These are phyloP conservation scores for Pyrenopolyporus hunteri DNA, from an alignment of 495 filamentous ascomycete species.

Conservation along the genomic window DNA sequence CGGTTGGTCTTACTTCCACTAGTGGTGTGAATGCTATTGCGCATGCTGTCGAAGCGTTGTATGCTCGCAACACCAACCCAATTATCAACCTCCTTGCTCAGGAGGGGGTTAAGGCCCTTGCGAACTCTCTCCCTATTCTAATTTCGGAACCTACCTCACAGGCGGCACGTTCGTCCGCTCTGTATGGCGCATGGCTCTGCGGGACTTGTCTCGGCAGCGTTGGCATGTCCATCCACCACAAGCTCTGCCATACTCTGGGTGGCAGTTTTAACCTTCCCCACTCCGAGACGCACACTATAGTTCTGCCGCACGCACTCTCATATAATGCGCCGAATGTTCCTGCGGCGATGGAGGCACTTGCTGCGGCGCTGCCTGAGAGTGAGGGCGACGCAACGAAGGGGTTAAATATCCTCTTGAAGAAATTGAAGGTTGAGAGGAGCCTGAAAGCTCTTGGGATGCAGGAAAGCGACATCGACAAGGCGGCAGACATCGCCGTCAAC, in stretches of 20 bases:
- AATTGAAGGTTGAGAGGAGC: slow-evolving; percentile 63
- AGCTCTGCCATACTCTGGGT: slow-evolving; percentile 72
- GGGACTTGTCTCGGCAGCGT: slow-evolving; percentile 67
- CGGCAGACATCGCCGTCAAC: slow-evolving; percentile 66
- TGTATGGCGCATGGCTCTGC: slow-evolving; percentile 73
- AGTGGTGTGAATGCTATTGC: slow-evolving; percentile 75
- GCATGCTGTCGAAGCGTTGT: slow-evolving; percentile 71
- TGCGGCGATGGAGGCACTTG: slow-evolving; percentile 62
- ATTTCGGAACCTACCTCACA: slow-evolving; percentile 55
- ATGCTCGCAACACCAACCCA: slow-evolving; percentile 67
- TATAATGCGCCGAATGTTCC: slow-evolving; percentile 71
- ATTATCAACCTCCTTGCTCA: slow-evolving; percentile 63
- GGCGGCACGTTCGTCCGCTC: slow-evolving; percentile 61
- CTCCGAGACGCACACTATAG: slow-evolving; percentile 71
- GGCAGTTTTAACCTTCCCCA: slow-evolving; percentile 74
- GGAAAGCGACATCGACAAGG: slow-evolving; percentile 70
- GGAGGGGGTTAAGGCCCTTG: slow-evolving; percentile 62
- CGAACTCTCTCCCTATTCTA: slow-evolving; percentile 62
- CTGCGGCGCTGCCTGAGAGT: slow-evolving; percentile 63
- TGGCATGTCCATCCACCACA: slow-evolving; percentile 74
- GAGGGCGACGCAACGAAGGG: slow-evolving; percentile 63
- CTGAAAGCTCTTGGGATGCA: slow-evolving; percentile 67
- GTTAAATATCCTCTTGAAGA: slow-evolving; percentile 63
- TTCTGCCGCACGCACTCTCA: slow-evolving; percentile 69
- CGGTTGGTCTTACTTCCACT: slow-evolving; percentile 62